These are phyloP conservation scores for Fulvia fulva DNA, from an alignment of 2,329 filamentous ascomycete genomes.

Conservation along the genomic window DNA sequence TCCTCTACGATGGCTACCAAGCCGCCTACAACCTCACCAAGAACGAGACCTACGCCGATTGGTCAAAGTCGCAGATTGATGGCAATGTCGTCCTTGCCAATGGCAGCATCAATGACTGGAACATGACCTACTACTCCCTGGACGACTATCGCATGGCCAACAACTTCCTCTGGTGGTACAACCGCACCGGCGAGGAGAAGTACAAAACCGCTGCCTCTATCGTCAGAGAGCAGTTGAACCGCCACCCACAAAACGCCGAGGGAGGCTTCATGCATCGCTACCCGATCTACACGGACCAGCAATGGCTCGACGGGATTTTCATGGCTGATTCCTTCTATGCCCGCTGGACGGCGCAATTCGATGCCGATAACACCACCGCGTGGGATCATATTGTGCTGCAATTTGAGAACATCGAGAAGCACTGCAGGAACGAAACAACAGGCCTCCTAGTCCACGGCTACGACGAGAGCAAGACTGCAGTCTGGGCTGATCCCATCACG, in stretches of 20 bases:
- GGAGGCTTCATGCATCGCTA: constrained; percentile 34
- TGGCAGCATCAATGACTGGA: constrained; percentile 48
- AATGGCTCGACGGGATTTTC: constrained; percentile 53
- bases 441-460: constrained; percentile 54
- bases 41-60: constrained; percentile 19
- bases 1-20: constrained; percentile 19
- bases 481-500: constrained; percentile 51
- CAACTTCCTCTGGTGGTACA: constrained; percentile 25
- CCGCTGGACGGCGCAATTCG: constrained; percentile 23
- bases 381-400: constrained; percentile 34
- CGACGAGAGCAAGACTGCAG: constrained; percentile 46
- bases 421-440: constrained; percentile 40
- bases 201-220: constrained; percentile 19
- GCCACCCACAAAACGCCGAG: constrained; percentile 28
- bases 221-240: constrained; percentile 26
- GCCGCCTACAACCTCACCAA: constrained; percentile 14
- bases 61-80: constrained; percentile 20
- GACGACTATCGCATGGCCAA: constrained; percentile 33
- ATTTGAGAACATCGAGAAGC: constrained; percentile 43
- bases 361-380: constrained; percentile 16
- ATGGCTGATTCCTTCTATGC: constrained; percentile 45
- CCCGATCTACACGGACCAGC: constrained; percentile 46
- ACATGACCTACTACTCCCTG: constrained; percentile 45
- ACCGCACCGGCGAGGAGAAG: constrained; percentile 21
- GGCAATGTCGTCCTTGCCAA: constrained; percentile 45